phyloP scores from a whole-genome alignment of 208 protist genomes.

The Crithidia mellificae region DNA sequence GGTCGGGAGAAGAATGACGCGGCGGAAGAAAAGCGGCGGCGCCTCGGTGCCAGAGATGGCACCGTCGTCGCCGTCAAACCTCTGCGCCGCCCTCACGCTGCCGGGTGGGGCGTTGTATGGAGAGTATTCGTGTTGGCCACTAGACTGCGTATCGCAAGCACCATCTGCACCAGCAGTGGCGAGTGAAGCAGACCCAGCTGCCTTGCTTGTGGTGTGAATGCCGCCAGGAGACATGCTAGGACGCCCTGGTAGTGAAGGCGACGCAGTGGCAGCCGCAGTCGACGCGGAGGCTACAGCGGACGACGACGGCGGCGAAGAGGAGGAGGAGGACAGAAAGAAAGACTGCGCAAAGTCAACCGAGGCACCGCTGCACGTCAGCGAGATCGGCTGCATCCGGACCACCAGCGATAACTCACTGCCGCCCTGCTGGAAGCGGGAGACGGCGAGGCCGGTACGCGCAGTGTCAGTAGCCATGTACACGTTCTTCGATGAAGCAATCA shows the following conservation, averaged over 20 bases:
- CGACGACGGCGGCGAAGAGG: conserved; percentile 1
- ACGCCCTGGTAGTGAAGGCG: no score
- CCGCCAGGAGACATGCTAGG: no score
- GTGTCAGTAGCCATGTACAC: conserved; percentile 23
- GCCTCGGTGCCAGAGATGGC: conserved; percentile 31
- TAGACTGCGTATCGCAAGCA: no score
- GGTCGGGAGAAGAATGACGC: conserved; percentile 52
- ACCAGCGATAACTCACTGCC: conserved; percentile 32
- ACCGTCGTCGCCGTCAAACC: conserved; percentile 3
- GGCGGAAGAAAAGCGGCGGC: conserved; percentile 60
- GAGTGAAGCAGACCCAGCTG: no score
- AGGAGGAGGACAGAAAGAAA: conserved; percentile 18
- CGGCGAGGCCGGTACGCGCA: conserved; percentile 10
- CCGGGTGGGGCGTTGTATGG: no score
- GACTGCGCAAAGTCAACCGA: conserved; percentile 34
- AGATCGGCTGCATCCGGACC: conserved; percentile 58
- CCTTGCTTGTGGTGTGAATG: no score
- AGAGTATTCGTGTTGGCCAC: no score
- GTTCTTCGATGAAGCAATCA: conserved; percentile 35
- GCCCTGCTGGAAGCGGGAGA: conserved; percentile 33
- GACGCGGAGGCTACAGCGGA: no score
- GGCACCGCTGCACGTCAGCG: conserved; percentile 45
- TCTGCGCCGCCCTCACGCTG: neutral
- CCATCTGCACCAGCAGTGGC: no score
- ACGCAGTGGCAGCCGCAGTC: no score